These are phyloP conservation scores for Martensiomyces pterosporus DNA, from an alignment of 192 early-diverging fungal species.

Conservation along the genomic window DNA sequence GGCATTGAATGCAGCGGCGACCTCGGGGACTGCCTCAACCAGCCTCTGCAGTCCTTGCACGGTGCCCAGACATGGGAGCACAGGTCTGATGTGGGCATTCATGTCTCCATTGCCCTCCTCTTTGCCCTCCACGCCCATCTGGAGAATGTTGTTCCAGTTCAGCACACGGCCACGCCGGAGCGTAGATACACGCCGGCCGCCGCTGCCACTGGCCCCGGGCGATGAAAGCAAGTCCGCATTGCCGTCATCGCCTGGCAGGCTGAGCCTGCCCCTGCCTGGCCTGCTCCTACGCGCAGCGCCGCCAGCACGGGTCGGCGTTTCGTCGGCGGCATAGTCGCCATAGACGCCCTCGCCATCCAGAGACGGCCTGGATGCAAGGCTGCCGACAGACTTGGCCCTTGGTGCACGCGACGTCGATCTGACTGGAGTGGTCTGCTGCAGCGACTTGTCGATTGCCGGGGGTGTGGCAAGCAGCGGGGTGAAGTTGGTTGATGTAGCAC, in stretches of 20 bases:
- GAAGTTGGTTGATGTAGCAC: conserved; percentile 46
- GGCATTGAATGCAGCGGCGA: conserved; percentile 41
- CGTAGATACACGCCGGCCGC: conserved; percentile 6
- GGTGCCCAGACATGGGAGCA: conserved; percentile 34
- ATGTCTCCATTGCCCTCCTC: background rate
- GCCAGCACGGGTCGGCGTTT: background rate
- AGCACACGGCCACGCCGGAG: conserved; percentile 44
- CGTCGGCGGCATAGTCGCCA: background rate
- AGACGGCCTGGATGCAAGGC: too few relatives aligned
- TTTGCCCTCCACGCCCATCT: conserved; percentile 29
- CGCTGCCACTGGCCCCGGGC: too few relatives aligned
- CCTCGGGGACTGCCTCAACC: conserved; percentile 32
- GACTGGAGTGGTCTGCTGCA: conserved; percentile 1
- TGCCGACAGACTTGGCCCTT: too few relatives aligned
- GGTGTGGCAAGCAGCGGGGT: conserved; percentile 40
- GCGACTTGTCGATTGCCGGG: conserved; percentile 3
- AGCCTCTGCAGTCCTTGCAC: conserved; percentile 32
- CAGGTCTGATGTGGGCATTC: conserved; percentile 31
- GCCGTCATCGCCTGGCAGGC: too few relatives aligned
- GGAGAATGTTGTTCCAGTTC: conserved; percentile 45
- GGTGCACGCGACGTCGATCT: background rate
- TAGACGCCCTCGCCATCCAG: background rate
- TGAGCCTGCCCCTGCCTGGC: too few relatives aligned
- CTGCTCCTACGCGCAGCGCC: too few relatives aligned
- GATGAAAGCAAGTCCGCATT: too few relatives aligned